Evolutionary conservation across 345 rosid genomes (phyloP), one percentile per base, ranked within the genome.

Genomic region (Cardamine occulta): DNA sequence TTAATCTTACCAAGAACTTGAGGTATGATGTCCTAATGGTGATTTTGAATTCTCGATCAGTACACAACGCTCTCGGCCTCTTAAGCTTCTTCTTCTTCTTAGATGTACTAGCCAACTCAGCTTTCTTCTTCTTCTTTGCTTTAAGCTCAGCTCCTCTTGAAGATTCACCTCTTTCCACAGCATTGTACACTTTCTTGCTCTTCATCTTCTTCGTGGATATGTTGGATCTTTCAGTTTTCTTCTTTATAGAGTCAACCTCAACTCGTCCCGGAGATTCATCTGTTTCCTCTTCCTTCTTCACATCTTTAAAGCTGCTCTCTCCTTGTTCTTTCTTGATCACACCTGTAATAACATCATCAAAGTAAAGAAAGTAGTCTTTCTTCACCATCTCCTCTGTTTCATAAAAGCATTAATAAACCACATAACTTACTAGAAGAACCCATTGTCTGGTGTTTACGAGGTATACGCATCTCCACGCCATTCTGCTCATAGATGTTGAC

Each of bases 201-300:
- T 4, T 51, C 21, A 23, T 9, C 55, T 60, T n/a, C 71, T 64
- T 56, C 48, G 57, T 57, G 44, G 2, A 57, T 57, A 51, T 7
- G 24, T 23, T 26, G 2, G 11, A 8, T n/a, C 5, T 49, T 13
- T 64, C 45, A 44, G 26, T 5, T 32, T 17, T 45, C 51, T 34
- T 66, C 53, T 52, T 56, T 17, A 14, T 15, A 1, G 19, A 0
- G 3, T 45, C 19, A 45, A 45, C 3, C 72, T 31, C 55, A 64
- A 4, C 10, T 10, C 34, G 17, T 29, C 52, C 56, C 1, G 17
- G 12, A 14, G 73, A 66, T 21, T 49, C 79, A 52, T 32, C 19
- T 24, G 19, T 63, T 42, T 45, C 64, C 73, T 62, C 51, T 53
- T 69, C 80, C 32, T 32, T 62, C 80, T 69, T 69, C 74, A 76